phyloP scores from a whole-genome alignment of 495 filamentous ascomycete genomes.

The Penicillium pulvis region DNA sequence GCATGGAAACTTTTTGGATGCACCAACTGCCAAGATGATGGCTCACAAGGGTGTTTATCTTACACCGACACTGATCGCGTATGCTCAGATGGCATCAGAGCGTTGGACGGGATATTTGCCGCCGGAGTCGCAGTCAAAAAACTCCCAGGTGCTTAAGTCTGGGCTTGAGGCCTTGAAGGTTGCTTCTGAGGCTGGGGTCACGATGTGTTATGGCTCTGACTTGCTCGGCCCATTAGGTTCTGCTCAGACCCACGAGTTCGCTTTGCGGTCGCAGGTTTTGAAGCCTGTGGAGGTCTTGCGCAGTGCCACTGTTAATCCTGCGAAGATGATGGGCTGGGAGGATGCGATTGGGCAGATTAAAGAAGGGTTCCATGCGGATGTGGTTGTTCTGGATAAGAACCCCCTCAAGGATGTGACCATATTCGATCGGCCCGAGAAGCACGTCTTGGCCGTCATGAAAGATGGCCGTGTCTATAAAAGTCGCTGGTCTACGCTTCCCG shows the following conservation, averaged over 20 bases:
- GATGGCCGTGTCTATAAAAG: slow-evolving; percentile 50
- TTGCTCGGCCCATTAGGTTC: slow-evolving; percentile 49
- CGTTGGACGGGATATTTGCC: slow-evolving; percentile 46
- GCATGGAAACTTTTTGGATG: slow-evolving; percentile 57
- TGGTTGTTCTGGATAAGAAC: slow-evolving; percentile 47
- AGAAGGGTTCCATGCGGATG: slow-evolving; percentile 41
- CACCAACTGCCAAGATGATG: slow-evolving; percentile 50
- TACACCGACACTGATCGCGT: slow-evolving; percentile 56
- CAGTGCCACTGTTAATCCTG: slow-evolving; percentile 54
- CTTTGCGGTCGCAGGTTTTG: slow-evolving; percentile 45
- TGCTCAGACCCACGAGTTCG: slow-evolving; percentile 54
- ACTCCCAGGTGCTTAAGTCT: slow-evolving; percentile 44
- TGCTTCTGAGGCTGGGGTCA: slow-evolving; percentile 49
- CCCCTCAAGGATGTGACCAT: slow-evolving; percentile 55
- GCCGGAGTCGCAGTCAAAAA: slow-evolving; percentile 43
- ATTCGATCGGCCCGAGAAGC: slow-evolving; percentile 45
- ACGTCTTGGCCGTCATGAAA: slow-evolving; percentile 52
- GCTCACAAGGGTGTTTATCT: slow-evolving; percentile 47
- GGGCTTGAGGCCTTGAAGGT: slow-evolving; percentile 48
- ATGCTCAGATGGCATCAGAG: slow-evolving; percentile 49
- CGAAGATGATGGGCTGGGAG: slow-evolving; percentile 46
- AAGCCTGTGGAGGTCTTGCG: slow-evolving; percentile 46
- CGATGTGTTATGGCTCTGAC: slow-evolving; percentile 59
- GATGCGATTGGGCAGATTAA: slow-evolving; percentile 47
- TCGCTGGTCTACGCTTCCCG: slow-evolving; percentile 40